Base-by-base conservation (phyloP, 2,329 filamentous ascomycete genomes). In the Xylaria sp. region DNA sequence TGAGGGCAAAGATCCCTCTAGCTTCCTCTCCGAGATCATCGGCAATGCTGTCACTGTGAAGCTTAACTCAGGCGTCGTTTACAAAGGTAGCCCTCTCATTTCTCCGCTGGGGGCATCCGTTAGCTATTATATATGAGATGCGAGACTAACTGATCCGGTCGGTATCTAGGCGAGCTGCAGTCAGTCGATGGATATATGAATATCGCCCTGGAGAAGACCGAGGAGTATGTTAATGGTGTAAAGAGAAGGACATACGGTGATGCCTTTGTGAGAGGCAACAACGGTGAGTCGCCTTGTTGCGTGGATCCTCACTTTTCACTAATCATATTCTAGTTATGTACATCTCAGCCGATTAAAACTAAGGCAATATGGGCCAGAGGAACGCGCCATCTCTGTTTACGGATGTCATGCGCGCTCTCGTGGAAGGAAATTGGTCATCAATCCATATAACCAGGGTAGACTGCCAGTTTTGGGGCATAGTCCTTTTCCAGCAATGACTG, bases 181-280 rank as follows among this genome's bases (percentile, higher is more conserved):
- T 97, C 94, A 0, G 95, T 99, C 59, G 96, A 99, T 81, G 96
- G 96, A 61, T 99, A 98, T 83, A 99, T 99, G 96, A 99, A 99
- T 83, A 97, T 99, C 79, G 95, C 96, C 13, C 88, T 99, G 36
- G 96, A 99, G 81, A 96, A 97, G 83, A 97, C 94, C 23, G 91
- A 93, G 73, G 96, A 99, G 82, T 94, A 91, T 75, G 92, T 97
- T 74, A 92, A 97, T 77, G 95, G 94, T 49, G 88, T 90, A 72
- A 89, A 95, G 81, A 88, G 92, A 76, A 88, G 93, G 76, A 92
- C 88, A 63, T 97, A 97, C 79, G 95, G 95, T 7, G 95, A 98
- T 84, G 93, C 95, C 5, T 98, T 98, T 80, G 92, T 98, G 66
- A 88, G 95, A 80, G 95, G 95, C 74, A 98, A 98, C 83, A 98